Percentiles rank a stretch among this genome's conserved stretches.
Conservation (phyloP, 2,329 filamentous ascomycete genomes). For the Xylaria arbuscula region DNA sequence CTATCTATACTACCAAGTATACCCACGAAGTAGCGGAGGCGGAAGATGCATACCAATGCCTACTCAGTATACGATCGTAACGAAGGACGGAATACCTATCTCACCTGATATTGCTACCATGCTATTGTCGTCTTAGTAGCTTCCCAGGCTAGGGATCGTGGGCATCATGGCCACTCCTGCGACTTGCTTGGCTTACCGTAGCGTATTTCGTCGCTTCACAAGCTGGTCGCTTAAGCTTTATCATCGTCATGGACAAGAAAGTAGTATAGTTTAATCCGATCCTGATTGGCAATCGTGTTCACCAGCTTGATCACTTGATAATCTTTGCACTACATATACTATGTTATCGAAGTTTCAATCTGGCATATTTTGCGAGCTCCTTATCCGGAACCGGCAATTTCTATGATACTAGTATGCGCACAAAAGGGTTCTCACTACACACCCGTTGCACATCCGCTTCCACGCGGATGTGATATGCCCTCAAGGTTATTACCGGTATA, state of each 20-base stretch:
- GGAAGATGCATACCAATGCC: background rate
- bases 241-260: background rate
- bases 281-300: background rate
- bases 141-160: background rate
- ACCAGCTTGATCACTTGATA: background rate
- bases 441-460: background rate
- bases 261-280: conserved; percentile 5
- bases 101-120: background rate
- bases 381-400: background rate
- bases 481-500: background rate
- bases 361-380: background rate
- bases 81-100: conserved; percentile 5
- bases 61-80: background rate
- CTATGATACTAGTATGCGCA: background rate
- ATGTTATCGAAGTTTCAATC: background rate
- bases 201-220: background rate
- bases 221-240: background rate
- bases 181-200: background rate
- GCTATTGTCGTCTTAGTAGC: background rate
- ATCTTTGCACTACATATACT: background rate
- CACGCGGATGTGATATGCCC: background rate
- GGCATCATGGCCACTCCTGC: background rate
- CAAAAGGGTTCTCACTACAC: background rate
- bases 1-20: background rate
- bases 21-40: background rate